phyloP scores from a whole-genome alignment of 2,329 filamentous ascomycete species.

The Tolypocladium album region DNA sequence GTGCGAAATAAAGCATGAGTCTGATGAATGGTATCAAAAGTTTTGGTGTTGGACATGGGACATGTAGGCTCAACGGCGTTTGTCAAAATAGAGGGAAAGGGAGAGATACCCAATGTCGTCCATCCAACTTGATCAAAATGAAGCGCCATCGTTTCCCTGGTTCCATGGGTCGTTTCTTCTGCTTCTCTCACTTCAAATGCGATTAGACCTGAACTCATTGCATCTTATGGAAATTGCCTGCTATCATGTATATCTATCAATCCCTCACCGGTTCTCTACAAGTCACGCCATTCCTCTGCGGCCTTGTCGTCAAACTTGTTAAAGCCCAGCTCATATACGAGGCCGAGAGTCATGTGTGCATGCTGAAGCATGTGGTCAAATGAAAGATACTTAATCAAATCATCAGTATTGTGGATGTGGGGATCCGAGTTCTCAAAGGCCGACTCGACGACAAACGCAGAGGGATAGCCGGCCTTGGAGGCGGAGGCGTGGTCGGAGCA shows the following conservation, averaged over 20 bases:
- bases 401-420: conserved; percentile 61
- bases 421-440: conserved; percentile 56
- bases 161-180: too few relatives aligned
- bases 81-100: background rate
- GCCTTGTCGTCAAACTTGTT: conserved; percentile 47
- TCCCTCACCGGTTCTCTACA: background rate
- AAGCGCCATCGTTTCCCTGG: background rate
- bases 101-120: background rate
- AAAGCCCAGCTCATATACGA: conserved; percentile 78
- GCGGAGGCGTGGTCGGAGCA: conserved; percentile 68
- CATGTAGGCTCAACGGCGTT: background rate
- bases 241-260: background rate
- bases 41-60: background rate
- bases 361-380: conserved; percentile 93
- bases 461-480: conserved; percentile 63
- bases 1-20: background rate
- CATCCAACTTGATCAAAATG: background rate
- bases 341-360: conserved; percentile 69
- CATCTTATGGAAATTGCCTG: background rate
- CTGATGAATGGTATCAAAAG: background rate
- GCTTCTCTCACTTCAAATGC: background rate
- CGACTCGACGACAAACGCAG: conserved; percentile 67
- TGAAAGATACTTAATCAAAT: conserved; percentile 59
- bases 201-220: too few relatives aligned
- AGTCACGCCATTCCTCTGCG: background rate